Evolutionary conservation across 768 basidiomycete genomes (phyloP), one percentile per base, ranked within the genome.

Genomic region (Podaxis mareebaensis): DNA sequence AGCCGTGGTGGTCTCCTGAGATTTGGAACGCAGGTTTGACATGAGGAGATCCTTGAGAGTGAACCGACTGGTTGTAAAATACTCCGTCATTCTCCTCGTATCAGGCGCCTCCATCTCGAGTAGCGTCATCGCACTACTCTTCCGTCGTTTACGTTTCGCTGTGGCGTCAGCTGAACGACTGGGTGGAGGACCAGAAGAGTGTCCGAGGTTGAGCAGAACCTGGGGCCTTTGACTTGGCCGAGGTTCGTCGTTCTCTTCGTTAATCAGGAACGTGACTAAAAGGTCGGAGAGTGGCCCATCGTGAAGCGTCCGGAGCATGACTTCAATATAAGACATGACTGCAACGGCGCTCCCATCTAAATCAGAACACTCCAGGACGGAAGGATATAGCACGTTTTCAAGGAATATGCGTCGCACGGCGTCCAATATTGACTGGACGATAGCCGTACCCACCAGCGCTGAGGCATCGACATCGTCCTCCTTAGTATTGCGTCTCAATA

Each of bases 271-370:
- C 53, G 85, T 80, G 46, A 96, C 81, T 15, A 96, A 76, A 24
- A 91, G 79, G 52, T 89, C 85, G 15, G 84, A 85, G 44, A 96
- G 81, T 55, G 82, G 84, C 0, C 88, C 89, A 24, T 85, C 80
- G 39, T 85, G 81, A 4, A 96, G 81, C 0, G 89, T 92, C 62
- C 87, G 83, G 58, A 95, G 81, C 83, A 94, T 90, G 69, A 93
- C 85, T 67, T 97, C 94, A 66, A 98, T 87, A 72, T 99, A 98
- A 15, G 92, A 93, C 85, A 98, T 88, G 60, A 99, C 95, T 10
- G 96, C 95, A 1, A 97, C 90, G 0, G 95, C 92, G 65, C 95
- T 96, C n/a, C 96, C 96, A 72, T 98, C 96, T 4, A 81, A 71
- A 64, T 93, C 92, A 0, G 95, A 95, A 74, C 94, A 96, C 72